Percentiles rank a stretch among this genome's conserved stretches.
phyloP scores from a whole-genome alignment of 768 basidiomycete species.

The Cystofilobasidium bisporidii region DNA sequence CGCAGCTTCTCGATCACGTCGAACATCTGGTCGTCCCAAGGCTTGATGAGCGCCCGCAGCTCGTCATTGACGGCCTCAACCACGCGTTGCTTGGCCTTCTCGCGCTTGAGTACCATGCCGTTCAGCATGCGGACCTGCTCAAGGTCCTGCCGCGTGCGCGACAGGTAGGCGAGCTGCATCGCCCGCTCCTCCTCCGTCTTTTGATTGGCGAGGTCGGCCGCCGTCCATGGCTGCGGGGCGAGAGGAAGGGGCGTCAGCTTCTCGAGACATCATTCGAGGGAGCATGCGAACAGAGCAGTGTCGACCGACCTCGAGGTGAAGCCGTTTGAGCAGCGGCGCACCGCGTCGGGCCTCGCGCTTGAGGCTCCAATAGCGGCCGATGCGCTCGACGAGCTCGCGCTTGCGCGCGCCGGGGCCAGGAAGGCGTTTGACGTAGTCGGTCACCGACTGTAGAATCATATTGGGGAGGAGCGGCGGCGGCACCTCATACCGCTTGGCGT shows the following conservation, averaged over 20 bases:
- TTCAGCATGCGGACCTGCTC: slow-evolving; percentile 58
- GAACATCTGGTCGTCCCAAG: not conserved
- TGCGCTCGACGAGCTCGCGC: slow-evolving; percentile 59
- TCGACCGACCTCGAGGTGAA: slow-evolving; percentile 65
- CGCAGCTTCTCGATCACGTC: slow-evolving; percentile 56
- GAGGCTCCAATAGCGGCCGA: slow-evolving; percentile 93
- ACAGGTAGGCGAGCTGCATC: slow-evolving; percentile 65
- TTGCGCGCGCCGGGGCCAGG: slow-evolving; percentile 63
- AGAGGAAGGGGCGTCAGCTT: too few species aligned
- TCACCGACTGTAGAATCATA: slow-evolving; percentile 68
- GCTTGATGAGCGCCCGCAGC: not conserved
- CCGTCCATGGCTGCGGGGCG: slow-evolving; percentile 80
- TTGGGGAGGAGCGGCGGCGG: slow-evolving; percentile 86
- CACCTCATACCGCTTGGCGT: slow-evolving; percentile 81
- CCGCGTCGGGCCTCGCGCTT: slow-evolving; percentile 88
- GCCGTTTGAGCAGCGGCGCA: slow-evolving; percentile 79
- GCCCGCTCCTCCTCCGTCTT: slow-evolving; percentile 74
- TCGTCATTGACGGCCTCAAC: not conserved
- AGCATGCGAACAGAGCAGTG: not conserved
- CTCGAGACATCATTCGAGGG: too few species aligned
- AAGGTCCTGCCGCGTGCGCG: slow-evolving; percentile 64
- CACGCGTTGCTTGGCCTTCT: slow-evolving; percentile 62
- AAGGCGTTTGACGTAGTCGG: slow-evolving; percentile 62
- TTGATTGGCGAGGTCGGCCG: slow-evolving; percentile 46
- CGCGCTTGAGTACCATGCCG: slow-evolving; percentile 62